Percentiles rank a stretch among this genome's conserved stretches.
These are phyloP conservation scores for Rosa lucieae DNA, from an alignment of 306 rosid species.

Conservation along the genomic window DNA sequence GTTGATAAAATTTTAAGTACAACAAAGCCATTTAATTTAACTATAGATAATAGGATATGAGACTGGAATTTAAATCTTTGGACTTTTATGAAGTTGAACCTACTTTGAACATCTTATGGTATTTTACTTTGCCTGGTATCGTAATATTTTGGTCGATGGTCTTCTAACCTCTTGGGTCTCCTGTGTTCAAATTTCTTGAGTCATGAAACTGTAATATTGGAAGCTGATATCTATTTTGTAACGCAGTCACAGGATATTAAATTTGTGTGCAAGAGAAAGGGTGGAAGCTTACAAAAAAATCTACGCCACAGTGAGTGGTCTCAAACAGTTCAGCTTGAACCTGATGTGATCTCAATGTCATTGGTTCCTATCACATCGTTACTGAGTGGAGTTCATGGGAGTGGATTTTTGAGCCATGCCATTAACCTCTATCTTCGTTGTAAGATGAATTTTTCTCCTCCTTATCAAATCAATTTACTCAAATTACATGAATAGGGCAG, in stretches of 20 bases:
- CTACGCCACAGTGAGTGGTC: slow-evolving; percentile 69
- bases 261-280: slow-evolving; percentile 74
- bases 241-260: slow-evolving; percentile 71
- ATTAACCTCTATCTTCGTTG: slow-evolving; percentile 88
- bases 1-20: not conserved
- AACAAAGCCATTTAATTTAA: not conserved
- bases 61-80: not conserved
- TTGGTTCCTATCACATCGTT: slow-evolving; percentile 80
- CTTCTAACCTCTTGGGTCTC: not conserved
- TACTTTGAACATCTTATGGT: not conserved
- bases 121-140: not conserved
- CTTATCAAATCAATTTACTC: not conserved
- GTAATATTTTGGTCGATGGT: not conserved
- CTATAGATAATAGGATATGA: not conserved
- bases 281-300: slow-evolving; percentile 55
- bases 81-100: not conserved
- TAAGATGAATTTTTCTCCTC: slow-evolving; percentile 43
- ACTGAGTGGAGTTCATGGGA: slow-evolving; percentile 80
- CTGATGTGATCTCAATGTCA: slow-evolving; percentile 83
- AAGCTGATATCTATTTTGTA: slow-evolving; percentile 7
- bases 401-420: slow-evolving; percentile 86
- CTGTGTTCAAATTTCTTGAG: slow-evolving; percentile 2
- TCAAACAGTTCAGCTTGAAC: slow-evolving; percentile 65
- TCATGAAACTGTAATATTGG: not conserved
- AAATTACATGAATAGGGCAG: not conserved